These are phyloP conservation scores for Fusarium armeniacum DNA, from an alignment of 2,329 filamentous ascomycete genomes.

Conservation along the genomic window DNA sequence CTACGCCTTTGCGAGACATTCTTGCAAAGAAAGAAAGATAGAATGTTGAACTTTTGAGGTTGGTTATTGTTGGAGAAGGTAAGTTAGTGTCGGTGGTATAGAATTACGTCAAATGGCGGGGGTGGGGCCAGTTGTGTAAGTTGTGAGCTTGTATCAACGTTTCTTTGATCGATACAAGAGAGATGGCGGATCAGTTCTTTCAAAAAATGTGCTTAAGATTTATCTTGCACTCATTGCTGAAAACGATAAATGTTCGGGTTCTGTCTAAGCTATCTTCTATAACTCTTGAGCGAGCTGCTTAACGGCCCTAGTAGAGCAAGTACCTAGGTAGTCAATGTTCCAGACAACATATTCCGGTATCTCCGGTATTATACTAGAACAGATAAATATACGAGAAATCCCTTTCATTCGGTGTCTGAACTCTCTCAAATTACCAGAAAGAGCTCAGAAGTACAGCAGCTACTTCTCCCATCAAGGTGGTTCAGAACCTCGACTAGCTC, in stretches of 20 bases:
- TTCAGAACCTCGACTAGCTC: neutral
- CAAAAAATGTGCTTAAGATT: neutral
- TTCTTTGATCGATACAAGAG: neutral
- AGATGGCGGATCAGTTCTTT: neutral
- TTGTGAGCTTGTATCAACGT: constrained; percentile 1
- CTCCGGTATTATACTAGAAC: neutral
- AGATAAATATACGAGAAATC: neutral
- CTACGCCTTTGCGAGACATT: constrained; percentile 86
- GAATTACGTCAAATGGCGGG: constrained; percentile 45
- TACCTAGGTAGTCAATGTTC: too few relatives aligned
- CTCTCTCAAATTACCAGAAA: neutral
- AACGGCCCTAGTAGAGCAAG: neutral
- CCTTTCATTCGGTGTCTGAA: neutral
- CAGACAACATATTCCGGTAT: neutral
- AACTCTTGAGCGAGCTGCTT: neutral
- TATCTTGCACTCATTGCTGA: neutral
- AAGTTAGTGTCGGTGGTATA: constrained; percentile 6
- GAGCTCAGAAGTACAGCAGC: too few relatives aligned
- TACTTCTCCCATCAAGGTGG: neutral
- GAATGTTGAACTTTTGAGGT: neutral
- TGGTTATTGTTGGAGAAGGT: neutral
- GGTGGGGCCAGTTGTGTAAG: constrained; percentile 18
- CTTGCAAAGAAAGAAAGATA: neutral
- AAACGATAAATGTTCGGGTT: neutral
- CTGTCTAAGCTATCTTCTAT: neutral